Evolutionary conservation across 129 eudicot genomes (phyloP), one percentile per base, ranked within the genome.

Genomic region (Daucus carota): DNA sequence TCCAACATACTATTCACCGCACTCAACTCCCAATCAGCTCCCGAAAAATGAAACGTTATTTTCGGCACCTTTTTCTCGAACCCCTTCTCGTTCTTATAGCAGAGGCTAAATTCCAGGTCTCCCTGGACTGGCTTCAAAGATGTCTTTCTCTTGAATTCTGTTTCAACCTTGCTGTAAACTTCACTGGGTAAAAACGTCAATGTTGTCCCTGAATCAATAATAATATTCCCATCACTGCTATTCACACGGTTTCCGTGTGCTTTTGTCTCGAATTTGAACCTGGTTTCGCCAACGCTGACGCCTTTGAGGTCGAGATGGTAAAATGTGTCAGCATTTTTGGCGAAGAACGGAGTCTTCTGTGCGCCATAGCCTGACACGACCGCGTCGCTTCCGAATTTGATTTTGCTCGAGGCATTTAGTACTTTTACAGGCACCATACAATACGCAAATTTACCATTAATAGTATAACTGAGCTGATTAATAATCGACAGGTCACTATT

Each of bases 361-460:
- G 82, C 97, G 0, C 78, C 79, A 3, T 74, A 73, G 0, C 90
- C 93, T 0, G 78, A 4, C 16, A 93, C 84, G 8, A 79, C 75
- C 0, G 86, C 92, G 12, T 42, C 18, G n/a, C 43, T 59, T 0
- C 98, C 98, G 7, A 93, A 90, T 12, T 71, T 83, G 31, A 93
- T 84, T 59, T 78, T 87, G 79, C 92, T 87, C 0, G 96, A 40
- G 11, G 24, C 72, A 15, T 85, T 80, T 10, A 38, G 3, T n/a
- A n/a, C n/a, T 0, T 26, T 10, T 2, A 48, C 2, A 0, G 86
- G 81, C 20, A 85, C 78, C 77, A 93, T 69, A 69, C 98, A 93
- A 20, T 93, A 90, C 0, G 98, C 86, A 52, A 90, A 90, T 45
- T 80, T 84, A 0, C 95, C 96, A 4, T 63, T 72, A 8, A 85